A percentile compares a stretch with the other conserved stretches of the same genome.
Conservation (phyloP, 129 eudicot genomes). For the Lactuca saligna region DNA sequence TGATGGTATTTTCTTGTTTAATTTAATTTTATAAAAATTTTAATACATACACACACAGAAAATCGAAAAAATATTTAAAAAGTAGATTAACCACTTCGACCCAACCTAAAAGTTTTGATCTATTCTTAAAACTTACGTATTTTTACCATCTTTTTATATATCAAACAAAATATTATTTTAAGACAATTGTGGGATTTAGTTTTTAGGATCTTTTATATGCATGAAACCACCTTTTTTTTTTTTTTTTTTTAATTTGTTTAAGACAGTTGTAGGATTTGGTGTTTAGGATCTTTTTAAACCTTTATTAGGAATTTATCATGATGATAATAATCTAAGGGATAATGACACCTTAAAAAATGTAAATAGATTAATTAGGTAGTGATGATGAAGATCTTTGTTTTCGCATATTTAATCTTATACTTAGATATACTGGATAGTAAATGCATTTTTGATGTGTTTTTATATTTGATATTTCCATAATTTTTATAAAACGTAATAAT, state of each 20-base stretch:
- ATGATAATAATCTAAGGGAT: conserved; percentile 31
- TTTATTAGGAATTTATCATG: conserved; percentile 26
- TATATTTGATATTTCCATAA: too few relatives aligned
- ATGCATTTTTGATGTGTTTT: not conserved
- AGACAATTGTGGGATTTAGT: not conserved
- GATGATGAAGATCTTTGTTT: conserved; percentile 20
- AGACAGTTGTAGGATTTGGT: conserved; percentile 31
- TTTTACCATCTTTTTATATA: too few relatives aligned
- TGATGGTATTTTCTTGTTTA: too few relatives aligned
- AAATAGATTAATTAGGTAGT: conserved; percentile 23
- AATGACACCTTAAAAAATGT: conserved; percentile 30
- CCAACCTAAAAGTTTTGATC: too few relatives aligned
- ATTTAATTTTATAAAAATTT: too few relatives aligned
- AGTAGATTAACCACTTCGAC: too few relatives aligned
- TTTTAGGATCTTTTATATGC: not conserved
- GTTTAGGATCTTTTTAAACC: conserved; percentile 19
- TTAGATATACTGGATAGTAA: not conserved
- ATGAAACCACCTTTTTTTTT: not conserved
- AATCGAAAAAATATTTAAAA: too few relatives aligned
- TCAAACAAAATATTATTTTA: not conserved
- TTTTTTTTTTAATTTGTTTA: not conserved
- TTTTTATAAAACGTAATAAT: too few relatives aligned
- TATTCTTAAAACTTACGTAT: too few relatives aligned
- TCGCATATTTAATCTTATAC: not conserved
- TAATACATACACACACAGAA: too few relatives aligned